Conservation (phyloP, 2,329 filamentous ascomycete genomes). For the Moelleriella libera region DNA sequence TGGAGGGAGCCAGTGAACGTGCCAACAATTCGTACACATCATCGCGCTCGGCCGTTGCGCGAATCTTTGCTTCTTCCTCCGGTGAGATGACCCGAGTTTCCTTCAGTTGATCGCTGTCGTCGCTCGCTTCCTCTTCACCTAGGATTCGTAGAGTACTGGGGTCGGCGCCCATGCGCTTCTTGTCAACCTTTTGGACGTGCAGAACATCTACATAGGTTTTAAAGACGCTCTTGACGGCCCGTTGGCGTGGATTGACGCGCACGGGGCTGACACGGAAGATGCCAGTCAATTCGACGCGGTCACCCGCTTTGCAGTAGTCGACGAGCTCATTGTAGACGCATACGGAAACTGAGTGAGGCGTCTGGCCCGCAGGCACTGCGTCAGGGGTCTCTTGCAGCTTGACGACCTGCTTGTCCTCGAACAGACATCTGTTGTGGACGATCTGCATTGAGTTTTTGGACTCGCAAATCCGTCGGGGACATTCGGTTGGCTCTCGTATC, state of each 20-base stretch:
- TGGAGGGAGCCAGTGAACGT: constrained; percentile 80
- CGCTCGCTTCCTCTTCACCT: constrained; percentile 49
- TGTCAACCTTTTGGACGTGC: constrained; percentile 93
- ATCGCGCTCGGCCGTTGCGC: constrained; percentile 58
- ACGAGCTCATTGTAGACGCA: constrained; percentile 96
- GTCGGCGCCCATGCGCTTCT: constrained; percentile 85
- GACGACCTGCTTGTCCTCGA: constrained; percentile 96
- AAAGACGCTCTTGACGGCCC: constrained; percentile 87
- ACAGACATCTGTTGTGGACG: constrained; percentile 86
- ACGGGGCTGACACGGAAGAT: constrained; percentile 94
- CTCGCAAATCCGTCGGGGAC: constrained; percentile 67
- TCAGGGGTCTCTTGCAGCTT: constrained; percentile 97
- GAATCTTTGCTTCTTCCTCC: constrained; percentile 85
- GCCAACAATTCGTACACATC: constrained; percentile 91
- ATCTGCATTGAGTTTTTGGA: constrained; percentile 96
- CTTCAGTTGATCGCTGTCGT: constrained; percentile 62
- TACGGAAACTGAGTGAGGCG: constrained; percentile 89
- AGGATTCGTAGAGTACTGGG: constrained; percentile 74
- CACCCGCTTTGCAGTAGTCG: constrained; percentile 95
- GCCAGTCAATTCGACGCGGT: constrained; percentile 87
- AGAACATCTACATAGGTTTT: constrained; percentile 96
- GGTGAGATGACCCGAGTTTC: constrained; percentile 71
- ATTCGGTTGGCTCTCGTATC: constrained; percentile 86
- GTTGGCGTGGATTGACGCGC: constrained; percentile 82
- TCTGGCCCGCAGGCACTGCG: constrained; percentile 86